Evolutionary conservation across 306 rosid species (phyloP).

Genomic region (Castanea sativa): DNA sequence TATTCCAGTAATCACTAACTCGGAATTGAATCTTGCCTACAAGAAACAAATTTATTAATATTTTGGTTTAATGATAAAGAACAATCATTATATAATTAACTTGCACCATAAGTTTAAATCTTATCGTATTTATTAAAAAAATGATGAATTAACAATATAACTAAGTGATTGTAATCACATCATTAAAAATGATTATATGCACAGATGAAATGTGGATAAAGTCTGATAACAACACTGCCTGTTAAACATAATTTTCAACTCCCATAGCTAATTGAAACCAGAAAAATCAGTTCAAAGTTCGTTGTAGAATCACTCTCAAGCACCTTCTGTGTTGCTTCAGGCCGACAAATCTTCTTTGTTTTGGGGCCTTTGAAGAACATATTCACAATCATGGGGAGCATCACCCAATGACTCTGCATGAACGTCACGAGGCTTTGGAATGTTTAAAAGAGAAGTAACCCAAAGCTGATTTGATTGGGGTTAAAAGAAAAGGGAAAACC

Average conservation of each 20-base stretch:
- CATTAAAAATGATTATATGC: neutral
- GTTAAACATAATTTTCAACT: conserved; percentile 1
- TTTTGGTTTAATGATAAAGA: too few species aligned
- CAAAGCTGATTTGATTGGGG: conserved; percentile 40
- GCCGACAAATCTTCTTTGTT: conserved; percentile 41
- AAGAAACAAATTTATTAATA: too few species aligned
- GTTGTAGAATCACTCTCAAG: conserved; percentile 29
- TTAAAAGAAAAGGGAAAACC: neutral
- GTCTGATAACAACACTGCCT: neutral
- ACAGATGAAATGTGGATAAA: neutral
- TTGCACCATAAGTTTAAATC: too few species aligned
- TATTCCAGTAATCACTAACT: too few species aligned
- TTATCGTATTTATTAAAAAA: neutral
- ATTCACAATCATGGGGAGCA: conserved; percentile 40
- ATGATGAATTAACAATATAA: neutral
- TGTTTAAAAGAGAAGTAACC: conserved; percentile 56
- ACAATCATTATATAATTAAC: too few species aligned
- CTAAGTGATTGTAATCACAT: too few species aligned
- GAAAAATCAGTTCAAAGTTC: conserved; percentile 21
- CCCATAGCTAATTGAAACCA: conserved; percentile 19
- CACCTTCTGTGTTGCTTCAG: conserved; percentile 46
- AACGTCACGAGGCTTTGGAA: conserved; percentile 34
- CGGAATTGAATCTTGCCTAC: too few species aligned
- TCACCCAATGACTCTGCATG: conserved; percentile 29
- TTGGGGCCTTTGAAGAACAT: conserved; percentile 36